These are phyloP conservation scores for Phytophthora hybrid DNA, from an alignment of 352 stramenopile species.

Conservation along the genomic window DNA sequence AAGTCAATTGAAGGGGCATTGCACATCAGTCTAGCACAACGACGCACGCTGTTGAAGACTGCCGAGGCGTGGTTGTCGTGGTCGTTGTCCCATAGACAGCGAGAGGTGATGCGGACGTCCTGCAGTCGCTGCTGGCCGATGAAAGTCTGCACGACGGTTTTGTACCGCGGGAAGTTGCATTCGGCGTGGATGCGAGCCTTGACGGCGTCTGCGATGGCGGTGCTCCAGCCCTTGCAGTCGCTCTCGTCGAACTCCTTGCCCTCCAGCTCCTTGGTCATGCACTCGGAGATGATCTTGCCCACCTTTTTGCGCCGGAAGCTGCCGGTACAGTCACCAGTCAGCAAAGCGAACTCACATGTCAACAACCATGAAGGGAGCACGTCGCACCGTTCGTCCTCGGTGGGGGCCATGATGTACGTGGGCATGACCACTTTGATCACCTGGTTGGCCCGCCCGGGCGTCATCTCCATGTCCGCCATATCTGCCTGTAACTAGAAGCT, in stretches of 20 bases:
- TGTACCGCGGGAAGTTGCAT: conserved; percentile 91
- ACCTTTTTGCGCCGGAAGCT: conserved; percentile 84
- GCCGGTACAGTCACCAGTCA: not conserved
- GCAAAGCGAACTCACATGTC: not conserved
- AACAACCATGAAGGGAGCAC: not conserved
- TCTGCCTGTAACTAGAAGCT: not conserved
- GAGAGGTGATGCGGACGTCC: conserved; percentile 92
- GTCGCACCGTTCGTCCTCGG: conserved; percentile 74
- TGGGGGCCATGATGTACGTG: conserved; percentile 87
- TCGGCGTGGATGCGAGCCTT: conserved; percentile 69
- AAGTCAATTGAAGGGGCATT: too few species aligned
- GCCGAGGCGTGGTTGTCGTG: conserved; percentile 94
- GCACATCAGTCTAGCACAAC: not conserved
- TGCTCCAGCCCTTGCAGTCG: conserved; percentile 73
- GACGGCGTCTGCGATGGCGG: conserved; percentile 70
- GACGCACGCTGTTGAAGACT: conserved; percentile 86
- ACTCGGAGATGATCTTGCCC: conserved; percentile 77
- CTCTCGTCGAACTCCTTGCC: conserved; percentile 82
- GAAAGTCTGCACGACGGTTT: conserved; percentile 95
- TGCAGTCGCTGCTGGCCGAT: conserved; percentile 95
- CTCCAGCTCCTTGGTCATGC: conserved; percentile 70
- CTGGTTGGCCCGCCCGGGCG: conserved; percentile 52
- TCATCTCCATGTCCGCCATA: conserved; percentile 65
- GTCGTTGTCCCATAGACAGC: conserved; percentile 95
- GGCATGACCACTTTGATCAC: conserved; percentile 87